phyloP scores from a whole-genome alignment of 2,329 filamentous ascomycete species.

The Hymenotorrendiella dingleyae region DNA sequence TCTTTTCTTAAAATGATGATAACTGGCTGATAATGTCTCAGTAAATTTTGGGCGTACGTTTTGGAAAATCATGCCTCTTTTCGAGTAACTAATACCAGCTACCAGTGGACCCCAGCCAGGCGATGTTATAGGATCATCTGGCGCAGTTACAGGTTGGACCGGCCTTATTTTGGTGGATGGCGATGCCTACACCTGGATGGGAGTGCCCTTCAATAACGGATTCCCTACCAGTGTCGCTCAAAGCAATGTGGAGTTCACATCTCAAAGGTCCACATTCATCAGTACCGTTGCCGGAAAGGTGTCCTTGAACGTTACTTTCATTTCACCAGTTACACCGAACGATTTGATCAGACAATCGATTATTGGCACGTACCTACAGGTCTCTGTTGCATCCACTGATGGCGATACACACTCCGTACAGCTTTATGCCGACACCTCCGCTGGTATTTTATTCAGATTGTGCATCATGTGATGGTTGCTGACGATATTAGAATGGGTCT shows the following conservation, averaged over 20 bases:
- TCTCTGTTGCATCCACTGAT: conserved; percentile 57
- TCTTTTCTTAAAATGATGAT: background rate
- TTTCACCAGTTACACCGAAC: conserved; percentile 64
- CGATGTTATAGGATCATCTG: conserved; percentile 33
- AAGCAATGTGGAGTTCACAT: conserved; percentile 62
- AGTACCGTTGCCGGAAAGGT: conserved; percentile 58
- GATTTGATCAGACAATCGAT: conserved; percentile 64
- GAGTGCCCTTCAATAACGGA: conserved; percentile 37
- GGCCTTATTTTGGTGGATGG: conserved; percentile 68
- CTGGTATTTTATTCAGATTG: conserved; percentile 46
- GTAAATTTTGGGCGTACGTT: conserved; percentile 27
- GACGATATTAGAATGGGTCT: conserved; percentile 59
- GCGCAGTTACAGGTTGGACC: conserved; percentile 57
- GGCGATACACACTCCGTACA: conserved; percentile 58
- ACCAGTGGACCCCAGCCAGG: conserved; percentile 24
- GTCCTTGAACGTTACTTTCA: conserved; percentile 61
- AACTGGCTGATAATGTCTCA: conserved; percentile 14
- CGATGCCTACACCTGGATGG: conserved; percentile 61
- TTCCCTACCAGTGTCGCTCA: conserved; percentile 49
- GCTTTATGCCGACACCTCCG: conserved; percentile 67
- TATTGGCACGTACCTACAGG: conserved; percentile 63
- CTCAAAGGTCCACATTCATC: conserved; percentile 64
- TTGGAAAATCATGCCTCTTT: too few species aligned
- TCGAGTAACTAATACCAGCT: background rate
- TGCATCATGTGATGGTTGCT: background rate